Evolutionary conservation across 164 flowering plant genomes (phyloP).

Genomic region (Litsea cubeba): DNA sequence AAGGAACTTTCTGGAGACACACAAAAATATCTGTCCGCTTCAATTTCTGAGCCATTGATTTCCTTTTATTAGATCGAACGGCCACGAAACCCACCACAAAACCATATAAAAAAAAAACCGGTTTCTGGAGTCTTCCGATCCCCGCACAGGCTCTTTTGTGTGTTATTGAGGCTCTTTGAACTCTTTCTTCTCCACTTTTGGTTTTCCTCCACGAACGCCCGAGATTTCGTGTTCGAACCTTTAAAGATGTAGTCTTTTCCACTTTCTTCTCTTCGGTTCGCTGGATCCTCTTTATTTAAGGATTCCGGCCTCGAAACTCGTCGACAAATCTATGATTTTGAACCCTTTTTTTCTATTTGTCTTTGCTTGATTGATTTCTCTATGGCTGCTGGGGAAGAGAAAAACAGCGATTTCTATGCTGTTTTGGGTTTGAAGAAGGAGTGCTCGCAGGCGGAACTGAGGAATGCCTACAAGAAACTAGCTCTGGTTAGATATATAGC

Average conservation of each 20-base stretch:
- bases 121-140: constrained; percentile 12
- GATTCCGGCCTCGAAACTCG: constrained; percentile 3
- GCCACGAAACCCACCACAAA: neutral
- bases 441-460: constrained; percentile 61
- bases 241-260: constrained; percentile 3
- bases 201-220: neutral
- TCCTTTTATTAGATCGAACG: neutral
- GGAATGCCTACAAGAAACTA: constrained; percentile 76
- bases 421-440: constrained; percentile 79
- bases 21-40: neutral
- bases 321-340: neutral
- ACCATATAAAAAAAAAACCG: neutral
- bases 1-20: no score
- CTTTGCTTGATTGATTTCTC: neutral
- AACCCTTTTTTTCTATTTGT: neutral
- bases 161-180: no score
- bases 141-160: neutral
- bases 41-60: neutral
- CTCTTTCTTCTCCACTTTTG: no score
- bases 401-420: constrained; percentile 49
- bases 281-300: neutral
- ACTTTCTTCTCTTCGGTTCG: neutral
- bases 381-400: constrained; percentile 49
- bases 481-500: constrained; percentile 60
- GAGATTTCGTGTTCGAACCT: constrained; percentile 5